Base-by-base conservation (phyloP, 208 protist genomes). In the Leishmania major region DNA sequence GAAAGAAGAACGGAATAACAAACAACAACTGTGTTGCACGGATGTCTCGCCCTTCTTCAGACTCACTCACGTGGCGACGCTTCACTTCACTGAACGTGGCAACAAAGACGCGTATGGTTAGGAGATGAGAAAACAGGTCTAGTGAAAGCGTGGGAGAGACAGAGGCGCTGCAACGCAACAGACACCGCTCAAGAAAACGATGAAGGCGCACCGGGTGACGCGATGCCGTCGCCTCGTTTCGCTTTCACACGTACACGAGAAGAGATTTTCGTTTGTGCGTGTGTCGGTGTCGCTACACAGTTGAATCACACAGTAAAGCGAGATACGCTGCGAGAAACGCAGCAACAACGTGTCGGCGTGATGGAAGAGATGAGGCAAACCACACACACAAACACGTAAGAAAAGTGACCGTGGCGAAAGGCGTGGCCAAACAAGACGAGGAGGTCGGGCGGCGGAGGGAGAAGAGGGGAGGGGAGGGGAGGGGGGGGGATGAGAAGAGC, bases 51-150 rank as follows among this genome's bases (percentile, higher is more conserved):
- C 43, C 51, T 3, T 19, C 11, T 55, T 55, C 51, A 55, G 15
- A 43, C 49, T 15, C 70, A 53, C 28, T 4, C 47, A 31, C 40
- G 43, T n/a, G 7, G 31, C 53, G 19, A 28, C 31, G n/a, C 35
- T 43, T 62, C 25, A 77, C 47, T 43, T 71, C 60, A 85, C 80
- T 17, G 72, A 79, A 0, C 53, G 17, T 35, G 35, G 49, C 19
- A 82, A 59, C 45, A 40, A 75, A 47, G 69, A 74, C n/a, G 17
- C 43, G 10, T 22, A 37, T 76, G 64, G 66, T 71, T 71, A 80
- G 73, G 28, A 35, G 37, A 79, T 60, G 71, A 75, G 69, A 74
- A 71, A 55, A 3, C 77, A 53, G 75, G 11, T 1, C 45, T 35
- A 53, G 31, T 19, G 25, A 49, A 31, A 74, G 69, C 2, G 31